phyloP scores from a whole-genome alignment of 2,329 filamentous ascomycete genomes.

The Colletotrichum somersetense region DNA sequence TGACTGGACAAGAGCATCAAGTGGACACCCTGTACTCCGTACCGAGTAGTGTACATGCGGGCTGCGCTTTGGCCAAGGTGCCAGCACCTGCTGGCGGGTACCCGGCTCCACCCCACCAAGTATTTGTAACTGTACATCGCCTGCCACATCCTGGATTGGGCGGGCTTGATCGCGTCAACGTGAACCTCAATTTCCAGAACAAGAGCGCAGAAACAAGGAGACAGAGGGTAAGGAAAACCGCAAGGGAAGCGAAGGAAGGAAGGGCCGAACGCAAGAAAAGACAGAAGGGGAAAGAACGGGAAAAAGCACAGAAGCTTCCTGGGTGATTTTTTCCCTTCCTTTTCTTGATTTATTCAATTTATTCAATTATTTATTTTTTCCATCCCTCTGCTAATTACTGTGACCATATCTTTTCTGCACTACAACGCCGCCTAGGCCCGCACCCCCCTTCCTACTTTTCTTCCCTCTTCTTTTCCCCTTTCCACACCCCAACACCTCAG shows the following conservation, averaged over 20 bases:
- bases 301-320: background rate
- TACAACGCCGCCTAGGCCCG: slow-evolving; percentile 21
- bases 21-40: slow-evolving; percentile 16
- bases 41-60: slow-evolving; percentile 25
- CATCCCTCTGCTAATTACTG: slow-evolving; percentile 24
- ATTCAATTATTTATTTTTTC: slow-evolving; percentile 10
- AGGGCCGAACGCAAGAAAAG: background rate
- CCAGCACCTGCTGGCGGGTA: slow-evolving; percentile 15
- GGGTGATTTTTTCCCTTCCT: background rate
- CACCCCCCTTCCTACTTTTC: slow-evolving; percentile 23
- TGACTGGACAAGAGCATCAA: slow-evolving; percentile 5
- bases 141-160: slow-evolving; percentile 37
- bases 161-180: slow-evolving; percentile 39
- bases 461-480: slow-evolving; percentile 15
- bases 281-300: background rate
- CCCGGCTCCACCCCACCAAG: slow-evolving; percentile 17
- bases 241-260: background rate
- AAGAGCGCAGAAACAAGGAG: slow-evolving; percentile 20
- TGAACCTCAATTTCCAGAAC: slow-evolving; percentile 40
- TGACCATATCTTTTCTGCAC: slow-evolving; percentile 26
- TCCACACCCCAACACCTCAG: slow-evolving; percentile 7
- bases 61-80: slow-evolving; percentile 24
- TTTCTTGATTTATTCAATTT: background rate
- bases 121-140: slow-evolving; percentile 29
- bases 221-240: slow-evolving; percentile 7